phyloP scores from a whole-genome alignment of 495 filamentous ascomycete genomes.

The Oidiodendron maius region DNA sequence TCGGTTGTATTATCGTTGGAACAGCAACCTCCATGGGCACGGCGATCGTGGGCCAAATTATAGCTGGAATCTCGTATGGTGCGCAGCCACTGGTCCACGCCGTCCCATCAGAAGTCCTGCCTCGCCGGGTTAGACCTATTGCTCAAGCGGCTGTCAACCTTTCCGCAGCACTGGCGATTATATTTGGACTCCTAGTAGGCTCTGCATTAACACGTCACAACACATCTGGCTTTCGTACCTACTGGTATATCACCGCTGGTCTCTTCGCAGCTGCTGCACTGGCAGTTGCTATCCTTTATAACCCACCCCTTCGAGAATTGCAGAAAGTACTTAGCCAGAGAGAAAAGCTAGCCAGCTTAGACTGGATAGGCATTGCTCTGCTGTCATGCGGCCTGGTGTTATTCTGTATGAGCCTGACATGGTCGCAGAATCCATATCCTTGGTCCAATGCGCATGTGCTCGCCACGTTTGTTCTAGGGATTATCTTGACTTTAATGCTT shows the following conservation, averaged over 20 bases:
- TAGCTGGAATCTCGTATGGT: conserved; percentile 26
- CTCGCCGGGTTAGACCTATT: conserved; percentile 22
- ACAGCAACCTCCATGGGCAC: conserved; percentile 25
- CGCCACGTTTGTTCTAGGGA: conserved; percentile 26
- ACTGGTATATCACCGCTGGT: conserved; percentile 24
- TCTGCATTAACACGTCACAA: conserved; percentile 22
- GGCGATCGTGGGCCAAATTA: conserved; percentile 26
- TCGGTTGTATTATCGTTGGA: conserved; percentile 26
- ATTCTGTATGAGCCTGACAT: conserved; percentile 29
- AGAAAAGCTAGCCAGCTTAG: conserved; percentile 26
- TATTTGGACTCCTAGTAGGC: conserved; percentile 15
- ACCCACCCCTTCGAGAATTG: conserved; percentile 15
- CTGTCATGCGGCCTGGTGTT: conserved; percentile 23
- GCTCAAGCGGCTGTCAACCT: conserved; percentile 26
- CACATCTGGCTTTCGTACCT: conserved; percentile 25
- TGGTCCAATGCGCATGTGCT: conserved; percentile 26
- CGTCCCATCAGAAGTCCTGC: conserved; percentile 30
- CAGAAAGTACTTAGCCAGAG: conserved; percentile 13
- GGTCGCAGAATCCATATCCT: conserved; percentile 29
- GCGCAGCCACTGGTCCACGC: conserved; percentile 30
- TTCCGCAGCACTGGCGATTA: conserved; percentile 16
- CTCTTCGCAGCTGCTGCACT: conserved; percentile 18
- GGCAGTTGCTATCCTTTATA: conserved; percentile 20
- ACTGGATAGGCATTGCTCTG: conserved; percentile 30
- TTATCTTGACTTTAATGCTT: conserved; percentile 14